A percentile compares a stretch with the other conserved stretches of the same genome.
Conservation (phyloP, 345 rosid genomes). For the Limnanthes douglasii region DNA sequence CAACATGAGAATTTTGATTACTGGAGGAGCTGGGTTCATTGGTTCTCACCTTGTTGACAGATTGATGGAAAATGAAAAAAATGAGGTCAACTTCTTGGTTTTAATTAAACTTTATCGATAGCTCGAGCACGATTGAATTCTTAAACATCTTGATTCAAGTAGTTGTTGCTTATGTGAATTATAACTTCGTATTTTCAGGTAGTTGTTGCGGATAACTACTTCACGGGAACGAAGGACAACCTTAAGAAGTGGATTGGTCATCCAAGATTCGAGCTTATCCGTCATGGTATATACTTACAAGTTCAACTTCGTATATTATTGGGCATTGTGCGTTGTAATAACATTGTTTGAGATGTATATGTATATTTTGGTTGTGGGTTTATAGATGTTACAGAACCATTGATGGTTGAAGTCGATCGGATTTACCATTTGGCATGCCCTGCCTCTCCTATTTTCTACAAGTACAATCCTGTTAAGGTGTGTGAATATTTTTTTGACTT, state of each 20-base stretch:
- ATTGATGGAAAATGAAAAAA: conserved; percentile 87
- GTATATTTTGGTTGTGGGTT: conserved; percentile 7
- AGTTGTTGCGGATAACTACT: conserved; percentile 82
- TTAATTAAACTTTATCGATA: too few species aligned
- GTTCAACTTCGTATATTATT: neutral
- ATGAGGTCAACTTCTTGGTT: conserved; percentile 40
- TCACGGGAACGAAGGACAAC: conserved; percentile 87
- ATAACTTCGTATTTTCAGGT: conserved; percentile 27
- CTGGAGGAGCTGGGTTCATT: conserved; percentile 97
- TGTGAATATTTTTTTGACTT: conserved; percentile 4
- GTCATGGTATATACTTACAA: conserved; percentile 48
- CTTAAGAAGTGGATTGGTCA: conserved; percentile 84
- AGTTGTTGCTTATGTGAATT: too few species aligned
- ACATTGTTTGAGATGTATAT: conserved; percentile 3
- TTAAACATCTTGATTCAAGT: too few species aligned
- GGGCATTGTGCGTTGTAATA: neutral
- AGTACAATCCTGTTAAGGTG: conserved; percentile 94
- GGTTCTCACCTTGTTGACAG: conserved; percentile 92
- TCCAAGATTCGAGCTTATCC: conserved; percentile 94
- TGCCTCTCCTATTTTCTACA: conserved; percentile 93
- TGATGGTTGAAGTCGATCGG: conserved; percentile 82
- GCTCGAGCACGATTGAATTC: too few species aligned
- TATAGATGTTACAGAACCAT: conserved; percentile 74
- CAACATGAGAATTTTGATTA: conserved; percentile 87
- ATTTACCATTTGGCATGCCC: conserved; percentile 99